Percentiles rank a stretch among this genome's conserved stretches.
Conservation (phyloP, 495 filamentous ascomycete species). For the Talaromyces borbonicus region DNA sequence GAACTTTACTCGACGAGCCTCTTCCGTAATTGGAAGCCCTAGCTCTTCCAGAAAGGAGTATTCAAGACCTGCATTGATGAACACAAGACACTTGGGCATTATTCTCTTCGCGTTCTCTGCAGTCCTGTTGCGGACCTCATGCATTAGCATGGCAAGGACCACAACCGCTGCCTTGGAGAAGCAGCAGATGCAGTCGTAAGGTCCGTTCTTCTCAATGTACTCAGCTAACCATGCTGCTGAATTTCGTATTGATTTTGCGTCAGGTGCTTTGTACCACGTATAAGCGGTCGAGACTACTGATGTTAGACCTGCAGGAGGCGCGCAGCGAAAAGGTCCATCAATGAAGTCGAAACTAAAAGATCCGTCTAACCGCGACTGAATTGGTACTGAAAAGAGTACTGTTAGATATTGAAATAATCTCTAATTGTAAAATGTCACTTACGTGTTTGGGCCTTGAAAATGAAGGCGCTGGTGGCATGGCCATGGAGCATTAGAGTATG, state of each 20-base stretch:
- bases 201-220: slow-evolving; percentile 26
- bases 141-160: neutral
- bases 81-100: neutral
- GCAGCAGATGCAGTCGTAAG: slow-evolving; percentile 38
- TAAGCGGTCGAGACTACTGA: neutral
- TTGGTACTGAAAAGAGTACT: slow-evolving; percentile 21
- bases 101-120: neutral
- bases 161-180: slow-evolving; percentile 30
- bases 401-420: neutral
- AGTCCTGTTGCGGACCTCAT: neutral
- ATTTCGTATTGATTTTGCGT: neutral
- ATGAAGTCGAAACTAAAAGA: slow-evolving; percentile 44
- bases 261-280: neutral
- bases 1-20: neutral
- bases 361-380: slow-evolving; percentile 24
- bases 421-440: slow-evolving; percentile 7
- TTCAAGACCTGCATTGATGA: neutral
- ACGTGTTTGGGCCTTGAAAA: slow-evolving; percentile 52
- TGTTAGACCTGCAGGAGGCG: slow-evolving; percentile 41
- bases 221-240: slow-evolving; percentile 21
- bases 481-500: slow-evolving; percentile 38
- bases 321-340: slow-evolving; percentile 35
- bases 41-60: neutral
- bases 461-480: slow-evolving; percentile 45
- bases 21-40: neutral